Evolutionary conservation across 495 filamentous ascomycete species (phyloP), one percentile per base, ranked within the genome.

Genomic region (Xylaria castorea): DNA sequence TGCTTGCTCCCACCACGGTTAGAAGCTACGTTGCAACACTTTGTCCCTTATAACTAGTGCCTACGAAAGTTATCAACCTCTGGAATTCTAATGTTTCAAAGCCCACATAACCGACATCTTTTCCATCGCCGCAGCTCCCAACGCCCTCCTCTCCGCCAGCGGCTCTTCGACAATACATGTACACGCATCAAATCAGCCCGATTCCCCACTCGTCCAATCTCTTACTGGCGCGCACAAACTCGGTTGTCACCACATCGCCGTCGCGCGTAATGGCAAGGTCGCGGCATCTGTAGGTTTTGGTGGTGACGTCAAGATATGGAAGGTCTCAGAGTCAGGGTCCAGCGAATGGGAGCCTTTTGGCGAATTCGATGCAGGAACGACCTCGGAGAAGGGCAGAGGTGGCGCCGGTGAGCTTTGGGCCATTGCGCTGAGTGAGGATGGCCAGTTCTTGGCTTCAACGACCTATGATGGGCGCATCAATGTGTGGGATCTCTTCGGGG

Each of bases 41-140:
- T 36, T 53, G 18, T n/a, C 46, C 20, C 32, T n/a, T 32, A 12
- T 11, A 27, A 27, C 25, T 38, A 2, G 16, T 40, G 16, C 18
- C 20, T 62, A 6, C n/a, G 25, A 27, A 70, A 18, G 18, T 20
- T 53, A 14, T 60, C 70, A 63, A 62, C 46, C 53, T 71, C 51
- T 46, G 6, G n/a, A 30, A 58, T 53, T 6, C 51, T 66, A 68
- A 71, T 34, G 27, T 46, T 34, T 32, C 27, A 55, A 61, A 94
- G 94, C 93, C 71, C 96, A 98, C 81, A 85, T 90, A 50, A 91
- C 91, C 66, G 95, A 98, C 78, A 94, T 99, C 71, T 99, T 95
- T 82, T 90, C 92, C 20, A 84, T 99, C 75, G 94, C 94, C 2
- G 87, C 94, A n/a, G 97, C 94, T 4, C 83, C 89, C 5, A 91